Evolutionary conservation across 495 filamentous ascomycete species (phyloP), one percentile per base, ranked within the genome.

Genomic region (Massariosphaeria phaeospora): DNA sequence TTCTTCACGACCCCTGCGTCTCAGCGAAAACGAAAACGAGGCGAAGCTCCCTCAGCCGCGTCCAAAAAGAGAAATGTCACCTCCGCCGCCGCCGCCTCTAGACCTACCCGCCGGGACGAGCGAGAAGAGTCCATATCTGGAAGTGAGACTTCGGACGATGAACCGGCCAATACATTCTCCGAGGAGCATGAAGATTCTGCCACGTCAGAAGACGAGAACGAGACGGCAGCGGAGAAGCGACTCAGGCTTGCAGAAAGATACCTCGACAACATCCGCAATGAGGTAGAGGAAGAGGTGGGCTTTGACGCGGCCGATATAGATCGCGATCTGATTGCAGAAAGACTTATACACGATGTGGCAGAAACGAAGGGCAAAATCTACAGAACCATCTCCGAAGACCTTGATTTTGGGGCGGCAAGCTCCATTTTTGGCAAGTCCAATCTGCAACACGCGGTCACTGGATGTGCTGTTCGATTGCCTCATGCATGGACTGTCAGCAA

Each of bases 291-390:
- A 18, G 60, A 86, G 65, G 77, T 74, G 44, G 93, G 88, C 4
- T 97, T 96, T 62, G 89, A 98, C 72, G 93, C 93, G 2, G 90
- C 83, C 55, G 84, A 96, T 17, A 88, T 98, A 38, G 93, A 97
- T 70, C 76, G 84, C 36, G 90, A 97, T 61, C 75, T 95, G 43
- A 93, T 97, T 63, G 89, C 93, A 5, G 84, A 91, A 63, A 75
- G 91, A 54, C 72, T 97, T 53, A 83, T 90, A 67, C 87, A 96
- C 71, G 93, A 96, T 68, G 89, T 89, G 69, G 91, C 94, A 23
- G 91, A 95, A 68, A 80, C 84, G 44, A 97, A 97, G 74, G 93
- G 93, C 30, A 85, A 85, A 49, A 73, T 94, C 12, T 96, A 95
- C 71, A 79, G 88, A 36, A 77, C 78, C 57, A 76, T 98, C 38